Percentiles rank a stretch among this genome's conserved stretches.
These are phyloP conservation scores for Vigna reflexopilosa DNA, from an alignment of 306 rosid species.

Conservation along the genomic window DNA sequence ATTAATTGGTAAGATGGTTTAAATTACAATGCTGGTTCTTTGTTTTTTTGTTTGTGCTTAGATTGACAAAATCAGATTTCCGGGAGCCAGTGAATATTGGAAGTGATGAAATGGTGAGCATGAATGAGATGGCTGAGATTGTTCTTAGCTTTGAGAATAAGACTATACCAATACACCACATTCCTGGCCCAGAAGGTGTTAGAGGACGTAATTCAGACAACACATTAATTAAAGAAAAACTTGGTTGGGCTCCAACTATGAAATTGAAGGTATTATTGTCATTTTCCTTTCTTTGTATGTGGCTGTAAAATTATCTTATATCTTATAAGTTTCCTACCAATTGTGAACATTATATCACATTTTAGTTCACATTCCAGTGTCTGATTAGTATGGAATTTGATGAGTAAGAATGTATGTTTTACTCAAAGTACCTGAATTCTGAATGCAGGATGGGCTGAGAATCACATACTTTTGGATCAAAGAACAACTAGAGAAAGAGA, in stretches of 20 bases:
- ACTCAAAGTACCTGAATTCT: constrained; percentile 32
- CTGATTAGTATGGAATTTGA: too few relatives aligned
- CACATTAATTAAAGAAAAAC: constrained; percentile 93
- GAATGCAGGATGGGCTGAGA: constrained; percentile 87
- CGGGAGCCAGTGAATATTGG: constrained; percentile 97
- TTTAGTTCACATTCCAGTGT: not conserved
- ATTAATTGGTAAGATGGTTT: constrained; percentile 13
- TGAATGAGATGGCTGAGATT: constrained; percentile 99
- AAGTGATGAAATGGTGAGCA: constrained; percentile 99
- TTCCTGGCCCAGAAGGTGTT: constrained; percentile 99
- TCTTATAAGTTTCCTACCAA: constrained; percentile 2
- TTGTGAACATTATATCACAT: not conserved
- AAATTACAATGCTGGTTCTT: not conserved
- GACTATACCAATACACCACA: constrained; percentile 83
- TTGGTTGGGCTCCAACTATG: constrained; percentile 99
- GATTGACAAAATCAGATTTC: constrained; percentile 97
- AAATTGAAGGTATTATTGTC: constrained; percentile 76
- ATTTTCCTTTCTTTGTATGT: not conserved
- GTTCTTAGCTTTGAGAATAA: constrained; percentile 90
- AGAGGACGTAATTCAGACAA: constrained; percentile 99
- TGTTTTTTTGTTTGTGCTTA: constrained; percentile 31
- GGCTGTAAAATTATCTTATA: constrained; percentile 15
- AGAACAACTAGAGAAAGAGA: constrained; percentile 98
- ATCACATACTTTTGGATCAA: constrained; percentile 96
- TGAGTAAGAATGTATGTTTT: not conserved